phyloP scores from a whole-genome alignment of 129 eudicot species.

The Mikania micrantha region DNA sequence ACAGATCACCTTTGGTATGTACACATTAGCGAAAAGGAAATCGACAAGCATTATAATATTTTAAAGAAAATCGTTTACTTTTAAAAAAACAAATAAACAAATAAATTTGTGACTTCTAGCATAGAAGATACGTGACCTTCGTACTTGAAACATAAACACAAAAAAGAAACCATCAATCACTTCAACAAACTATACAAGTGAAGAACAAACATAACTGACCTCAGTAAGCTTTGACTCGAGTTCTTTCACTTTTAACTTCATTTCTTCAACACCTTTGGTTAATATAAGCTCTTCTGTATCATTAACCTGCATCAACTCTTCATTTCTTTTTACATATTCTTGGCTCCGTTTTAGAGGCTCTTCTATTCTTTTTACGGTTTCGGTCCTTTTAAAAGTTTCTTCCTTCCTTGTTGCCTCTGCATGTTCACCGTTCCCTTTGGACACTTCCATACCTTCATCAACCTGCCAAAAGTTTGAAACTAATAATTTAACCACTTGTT shows the following conservation, averaged over 20 bases:
- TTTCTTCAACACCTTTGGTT: slow-evolving; percentile 42
- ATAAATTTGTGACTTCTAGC: neutral
- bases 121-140: neutral
- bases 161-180: neutral
- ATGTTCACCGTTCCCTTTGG: slow-evolving; percentile 19
- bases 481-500: neutral
- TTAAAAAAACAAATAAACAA: neutral
- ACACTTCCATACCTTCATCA: slow-evolving; percentile 27
- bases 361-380: slow-evolving; percentile 14
- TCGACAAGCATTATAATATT: neutral
- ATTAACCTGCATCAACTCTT: slow-evolving; percentile 16
- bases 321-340: slow-evolving; percentile 9
- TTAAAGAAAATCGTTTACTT: neutral
- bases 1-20: neutral
- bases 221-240: slow-evolving; percentile 56
- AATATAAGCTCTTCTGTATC: slow-evolving; percentile 33
- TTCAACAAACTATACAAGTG: neutral
- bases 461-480: slow-evolving; percentile 25
- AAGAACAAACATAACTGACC: slow-evolving; percentile 34
- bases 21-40: neutral
- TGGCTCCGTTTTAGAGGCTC: slow-evolving; percentile 15
- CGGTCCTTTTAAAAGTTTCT: slow-evolving; percentile 19
- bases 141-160: neutral
- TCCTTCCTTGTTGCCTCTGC: slow-evolving; percentile 24
- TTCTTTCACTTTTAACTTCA: slow-evolving; percentile 50